Evolutionary conservation across 768 basidiomycete species (phyloP), one percentile per base, ranked within the genome.

Genomic region (Boletus speciosus): DNA sequence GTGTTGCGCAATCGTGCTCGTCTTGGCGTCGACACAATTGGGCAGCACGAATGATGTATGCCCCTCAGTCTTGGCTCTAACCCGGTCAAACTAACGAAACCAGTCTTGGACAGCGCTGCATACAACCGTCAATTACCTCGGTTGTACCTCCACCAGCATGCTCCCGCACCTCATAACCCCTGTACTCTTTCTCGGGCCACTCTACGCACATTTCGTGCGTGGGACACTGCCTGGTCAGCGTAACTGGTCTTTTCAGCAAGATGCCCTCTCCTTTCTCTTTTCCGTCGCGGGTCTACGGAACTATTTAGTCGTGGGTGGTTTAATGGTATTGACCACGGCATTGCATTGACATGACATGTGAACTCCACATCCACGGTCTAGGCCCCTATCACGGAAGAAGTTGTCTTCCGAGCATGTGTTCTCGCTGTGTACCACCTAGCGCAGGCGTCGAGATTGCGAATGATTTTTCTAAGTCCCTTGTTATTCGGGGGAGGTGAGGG

Each of bases 361-460:
- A 51, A 31, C 41, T 29, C 29, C 23, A n/a, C 41, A 6, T 16
- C 8, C 27, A 32, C 19, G 10, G 45, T 5, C 31, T 55, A 94
- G 93, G 94, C 81, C 4, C 96, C 96, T 0, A 70, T 94, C 34
- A 95, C 95, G 0, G 96, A 99, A 73, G 96, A 98, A 70, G 54
- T 97, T 25, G 90, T 92, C 8, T 98, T 97, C 67, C 78, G 97
- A 27, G 84, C 90, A 0, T 94, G 92, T 66, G 79, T 96, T 29
- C 75, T 97, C 19, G 75, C 86, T 2, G 78, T 85, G 8, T 88
- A 90, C 60, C 77, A 84, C 51, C 78, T 96, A 47, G 80, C 85
- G 0, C 83, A 82, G 16, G 75, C 77, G 2, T 78, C 81, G 0
- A 76, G 60, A 23, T 63, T 55, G 39, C 76, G 77, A 35, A 84